Percentiles rank a stretch among this genome's conserved stretches.
Conservation (phyloP, 2,329 filamentous ascomycete species). For the Talaromyces islandicus region DNA sequence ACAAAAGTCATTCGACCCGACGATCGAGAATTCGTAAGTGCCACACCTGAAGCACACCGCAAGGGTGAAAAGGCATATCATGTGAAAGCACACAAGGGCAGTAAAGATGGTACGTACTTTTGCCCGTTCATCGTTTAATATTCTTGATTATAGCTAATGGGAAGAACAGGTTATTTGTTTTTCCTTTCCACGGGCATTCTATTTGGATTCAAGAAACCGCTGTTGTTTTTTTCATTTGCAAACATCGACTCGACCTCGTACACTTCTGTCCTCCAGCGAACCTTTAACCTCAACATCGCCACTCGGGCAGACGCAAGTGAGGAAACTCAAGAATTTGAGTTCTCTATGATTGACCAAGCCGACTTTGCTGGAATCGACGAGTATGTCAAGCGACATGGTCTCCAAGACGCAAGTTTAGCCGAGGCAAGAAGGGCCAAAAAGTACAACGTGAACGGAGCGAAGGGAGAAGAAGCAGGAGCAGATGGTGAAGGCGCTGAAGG, state of each 20-base stretch:
- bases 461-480: constrained; percentile 26
- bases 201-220: constrained; percentile 61
- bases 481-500: constrained; percentile 33
- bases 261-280: constrained; percentile 58
- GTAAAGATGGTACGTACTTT: constrained; percentile 53
- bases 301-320: constrained; percentile 31
- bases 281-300: constrained; percentile 58
- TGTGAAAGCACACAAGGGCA: constrained; percentile 58
- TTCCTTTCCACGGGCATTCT: constrained; percentile 56
- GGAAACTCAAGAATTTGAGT: constrained; percentile 54
- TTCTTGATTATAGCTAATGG: constrained; percentile 3
- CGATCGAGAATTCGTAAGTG: constrained; percentile 54
- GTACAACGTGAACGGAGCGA: constrained; percentile 44
- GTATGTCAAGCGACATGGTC: constrained; percentile 55
- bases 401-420: constrained; percentile 60
- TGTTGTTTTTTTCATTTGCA: constrained; percentile 57
- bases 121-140: background rate
- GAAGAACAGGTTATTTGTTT: constrained; percentile 52
- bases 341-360: constrained; percentile 60
- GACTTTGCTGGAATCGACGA: constrained; percentile 57
- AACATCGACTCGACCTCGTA: constrained; percentile 56
- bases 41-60: constrained; percentile 54
- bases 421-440: constrained; percentile 55
- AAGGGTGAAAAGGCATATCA: constrained; percentile 60
- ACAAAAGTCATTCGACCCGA: constrained; percentile 48